These are phyloP conservation scores for Penicillium antarcticum DNA, from an alignment of 495 filamentous ascomycete species.

Conservation along the genomic window DNA sequence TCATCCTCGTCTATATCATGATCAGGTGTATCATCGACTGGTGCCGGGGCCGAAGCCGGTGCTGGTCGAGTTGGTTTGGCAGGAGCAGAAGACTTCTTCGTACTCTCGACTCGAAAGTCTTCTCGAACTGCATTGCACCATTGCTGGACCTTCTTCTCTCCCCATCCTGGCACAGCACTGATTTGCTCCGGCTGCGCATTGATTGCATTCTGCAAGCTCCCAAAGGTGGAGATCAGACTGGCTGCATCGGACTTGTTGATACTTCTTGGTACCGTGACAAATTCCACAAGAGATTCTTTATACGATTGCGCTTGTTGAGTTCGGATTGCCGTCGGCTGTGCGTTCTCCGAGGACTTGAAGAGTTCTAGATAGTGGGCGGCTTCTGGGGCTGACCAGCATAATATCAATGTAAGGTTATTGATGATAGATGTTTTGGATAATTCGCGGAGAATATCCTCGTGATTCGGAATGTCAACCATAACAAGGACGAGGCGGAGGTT, in stretches of 20 bases:
- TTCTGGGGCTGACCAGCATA: slow-evolving; percentile 92
- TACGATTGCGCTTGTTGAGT: slow-evolving; percentile 80
- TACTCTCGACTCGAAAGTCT: slow-evolving; percentile 72
- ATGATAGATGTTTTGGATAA: slow-evolving; percentile 85
- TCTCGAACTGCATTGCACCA: slow-evolving; percentile 82
- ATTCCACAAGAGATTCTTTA: slow-evolving; percentile 85
- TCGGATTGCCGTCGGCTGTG: slow-evolving; percentile 73
- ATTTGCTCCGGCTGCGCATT: slow-evolving; percentile 87
- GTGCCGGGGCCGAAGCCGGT: slow-evolving; percentile 36
- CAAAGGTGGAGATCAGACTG: slow-evolving; percentile 81
- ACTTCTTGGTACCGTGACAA: slow-evolving; percentile 81
- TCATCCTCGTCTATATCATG: slow-evolving; percentile 19
- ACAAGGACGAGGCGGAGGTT: slow-evolving; percentile 77
- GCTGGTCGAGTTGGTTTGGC: slow-evolving; percentile 3
- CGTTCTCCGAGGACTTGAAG: slow-evolving; percentile 89
- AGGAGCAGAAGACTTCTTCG: slow-evolving; percentile 51
- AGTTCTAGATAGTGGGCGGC: slow-evolving; percentile 89
- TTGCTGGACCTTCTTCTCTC: slow-evolving; percentile 84
- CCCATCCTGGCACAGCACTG: slow-evolving; percentile 80
- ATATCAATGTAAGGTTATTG: slow-evolving; percentile 85
- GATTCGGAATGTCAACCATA: slow-evolving; percentile 90
- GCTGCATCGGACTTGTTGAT: slow-evolving; percentile 95
- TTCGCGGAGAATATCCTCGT: slow-evolving; percentile 75
- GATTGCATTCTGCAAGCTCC: slow-evolving; percentile 77
- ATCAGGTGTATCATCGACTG: slow-evolving; percentile 30